Evolutionary conservation across 345 rosid genomes (phyloP).

Genomic region (Eutrema japonicum): DNA sequence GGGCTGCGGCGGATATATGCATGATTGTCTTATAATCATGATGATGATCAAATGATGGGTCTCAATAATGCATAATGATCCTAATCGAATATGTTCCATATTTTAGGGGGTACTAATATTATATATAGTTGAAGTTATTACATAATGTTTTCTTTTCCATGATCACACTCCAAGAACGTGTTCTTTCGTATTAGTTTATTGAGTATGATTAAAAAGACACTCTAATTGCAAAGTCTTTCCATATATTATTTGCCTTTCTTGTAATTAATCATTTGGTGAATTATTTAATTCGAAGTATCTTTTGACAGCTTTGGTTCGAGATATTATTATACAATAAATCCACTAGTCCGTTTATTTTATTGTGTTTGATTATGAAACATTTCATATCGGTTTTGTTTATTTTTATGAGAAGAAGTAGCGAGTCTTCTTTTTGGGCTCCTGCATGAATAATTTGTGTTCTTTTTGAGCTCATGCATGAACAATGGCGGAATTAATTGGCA

Average conservation of each 20-base stretch:
- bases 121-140: slow-evolving; percentile 24
- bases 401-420: not conserved
- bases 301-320: slow-evolving; percentile 42
- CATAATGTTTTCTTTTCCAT: slow-evolving; percentile 36
- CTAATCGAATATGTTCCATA: slow-evolving; percentile 47
- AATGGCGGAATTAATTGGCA: not conserved
- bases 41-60: slow-evolving; percentile 42
- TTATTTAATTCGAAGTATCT: slow-evolving; percentile 38
- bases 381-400: slow-evolving; percentile 36
- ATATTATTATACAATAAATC: slow-evolving; percentile 38
- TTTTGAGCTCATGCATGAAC: slow-evolving; percentile 33
- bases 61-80: slow-evolving; percentile 46
- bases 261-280: slow-evolving; percentile 36
- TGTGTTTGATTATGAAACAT: slow-evolving; percentile 37
- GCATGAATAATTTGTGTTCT: slow-evolving; percentile 40
- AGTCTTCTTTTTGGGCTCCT: slow-evolving; percentile 1
- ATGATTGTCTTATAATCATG: slow-evolving; percentile 42
- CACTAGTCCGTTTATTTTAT: slow-evolving; percentile 37
- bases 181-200: slow-evolving; percentile 38
- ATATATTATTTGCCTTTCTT: slow-evolving; percentile 29
- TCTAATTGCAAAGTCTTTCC: slow-evolving; percentile 37
- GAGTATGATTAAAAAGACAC: slow-evolving; percentile 34
- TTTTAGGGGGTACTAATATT: slow-evolving; percentile 21
- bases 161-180: slow-evolving; percentile 43
- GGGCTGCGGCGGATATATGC: slow-evolving; percentile 40